phyloP scores from a whole-genome alignment of 1,139 yeast genomes.

The Yamadazyma blattariae region DNA sequence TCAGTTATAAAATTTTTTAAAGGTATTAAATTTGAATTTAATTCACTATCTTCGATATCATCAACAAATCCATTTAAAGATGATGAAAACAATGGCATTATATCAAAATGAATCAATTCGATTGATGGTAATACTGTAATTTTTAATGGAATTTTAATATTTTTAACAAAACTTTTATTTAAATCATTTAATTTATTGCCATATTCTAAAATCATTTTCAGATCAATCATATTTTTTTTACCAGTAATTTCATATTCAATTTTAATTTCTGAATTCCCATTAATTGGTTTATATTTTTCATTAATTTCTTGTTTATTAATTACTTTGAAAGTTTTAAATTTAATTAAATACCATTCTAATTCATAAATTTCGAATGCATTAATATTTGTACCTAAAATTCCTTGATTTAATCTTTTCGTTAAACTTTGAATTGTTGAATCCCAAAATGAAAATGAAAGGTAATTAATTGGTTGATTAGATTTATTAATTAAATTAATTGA shows the following conservation, averaged over 20 bases:
- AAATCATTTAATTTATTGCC: conserved; percentile 39
- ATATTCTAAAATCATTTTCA: conserved; percentile 66
- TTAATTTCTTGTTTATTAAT: conserved; percentile 37
- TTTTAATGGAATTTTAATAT: conserved; percentile 59
- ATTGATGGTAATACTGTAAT: conserved; percentile 70
- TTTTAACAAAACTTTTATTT: conserved; percentile 45
- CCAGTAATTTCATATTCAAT: conserved; percentile 66
- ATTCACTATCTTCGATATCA: neutral
- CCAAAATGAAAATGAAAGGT: conserved; percentile 59
- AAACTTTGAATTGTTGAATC: conserved; percentile 75
- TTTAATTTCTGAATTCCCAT: conserved; percentile 27
- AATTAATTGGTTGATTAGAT: conserved; percentile 54
- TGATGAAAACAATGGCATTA: conserved; percentile 48
- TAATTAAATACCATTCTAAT: conserved; percentile 64
- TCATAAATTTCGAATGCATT: conserved; percentile 70
- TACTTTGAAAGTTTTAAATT: conserved; percentile 55
- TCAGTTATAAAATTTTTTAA: conserved; percentile 14
- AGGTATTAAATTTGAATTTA: conserved; percentile 6
- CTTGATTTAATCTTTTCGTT: conserved; percentile 31
- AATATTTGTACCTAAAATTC: conserved; percentile 19
- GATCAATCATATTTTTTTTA: conserved; percentile 69
- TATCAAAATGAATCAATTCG: conserved; percentile 72
- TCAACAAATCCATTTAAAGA: conserved; percentile 19
- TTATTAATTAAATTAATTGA: conserved; percentile 55
- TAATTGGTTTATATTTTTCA: conserved; percentile 31